Evolutionary conservation across 768 basidiomycete genomes (phyloP), one percentile per base, ranked within the genome.

Genomic region (Kwoniella dendrophila): DNA sequence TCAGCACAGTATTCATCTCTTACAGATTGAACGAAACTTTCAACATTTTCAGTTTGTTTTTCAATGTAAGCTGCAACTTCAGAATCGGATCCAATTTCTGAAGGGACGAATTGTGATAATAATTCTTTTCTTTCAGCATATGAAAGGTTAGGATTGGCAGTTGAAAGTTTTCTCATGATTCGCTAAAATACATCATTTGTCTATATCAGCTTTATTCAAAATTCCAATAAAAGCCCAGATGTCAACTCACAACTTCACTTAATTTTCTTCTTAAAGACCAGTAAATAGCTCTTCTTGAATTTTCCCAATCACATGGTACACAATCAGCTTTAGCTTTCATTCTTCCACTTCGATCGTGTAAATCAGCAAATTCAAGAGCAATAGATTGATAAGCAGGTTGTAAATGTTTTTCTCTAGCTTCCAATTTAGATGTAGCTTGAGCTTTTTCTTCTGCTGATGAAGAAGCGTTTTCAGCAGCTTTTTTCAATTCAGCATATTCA

Each of bases 301-400:
- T 84, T 79, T 90, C 91, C 94, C 94, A 97, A 47, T 87, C 85
- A 29, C 86, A 83, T 20, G 90, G 83, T 64, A 88, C 88, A 7
- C 94, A 94, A 68, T 94, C 94, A 18, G 91, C 92, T 81, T 97
- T 97, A 27, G 94, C 94, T 80, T 96, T 91, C 93, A 96, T 95
- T 48, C 94, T 91, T 49, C 93, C 93, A 45, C 86, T 85, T 49
- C 94, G 91, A 80, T 93, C 95, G 73, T 59, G 96, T 65, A 96
- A 87, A 80, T 99, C 96, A 32, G 93, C 94, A 74, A 97, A 98
- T 30, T 94, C 83, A 62, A 97, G 80, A 26, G 94, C 93, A 49
- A 98, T 86, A 70, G 94, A 92, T 80, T 90, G 90, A 82, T 96
- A 99, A 2, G 90, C 88, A 1, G 95, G 93, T 70, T 88, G 85